Percentiles rank a stretch among this genome's conserved stretches.
Evolutionary conservation across 2,329 filamentous ascomycete genomes (phyloP).

Genomic region (Monilinia laxa): DNA sequence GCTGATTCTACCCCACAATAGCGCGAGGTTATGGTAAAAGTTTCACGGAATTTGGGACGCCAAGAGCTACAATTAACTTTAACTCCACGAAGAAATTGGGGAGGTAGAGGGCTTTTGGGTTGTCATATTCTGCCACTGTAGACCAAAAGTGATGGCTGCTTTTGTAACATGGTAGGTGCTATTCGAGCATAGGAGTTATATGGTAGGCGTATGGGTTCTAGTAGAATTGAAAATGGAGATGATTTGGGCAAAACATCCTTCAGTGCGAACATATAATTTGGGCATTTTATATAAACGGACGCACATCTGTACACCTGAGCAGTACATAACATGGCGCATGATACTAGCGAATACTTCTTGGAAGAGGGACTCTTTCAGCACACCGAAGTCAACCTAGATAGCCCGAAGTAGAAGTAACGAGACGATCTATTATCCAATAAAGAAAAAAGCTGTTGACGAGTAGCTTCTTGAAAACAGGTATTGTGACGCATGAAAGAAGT

Average conservation of each 20-base stretch:
- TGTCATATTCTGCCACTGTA: conserved; percentile 85
- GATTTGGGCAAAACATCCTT: neutral
- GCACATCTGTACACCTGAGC: neutral
- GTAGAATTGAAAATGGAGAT: neutral
- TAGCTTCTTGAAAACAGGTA: neutral
- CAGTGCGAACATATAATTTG: conserved; percentile 6
- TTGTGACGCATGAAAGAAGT: too few species aligned
- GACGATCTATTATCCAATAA: neutral
- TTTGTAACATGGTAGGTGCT: neutral
- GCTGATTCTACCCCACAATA: conserved; percentile 41
- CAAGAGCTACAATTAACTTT: conserved; percentile 69
- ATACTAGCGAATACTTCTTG: neutral
- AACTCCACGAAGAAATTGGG: conserved; percentile 79
- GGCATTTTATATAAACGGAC: neutral
- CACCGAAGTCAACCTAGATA: conserved; percentile 2
- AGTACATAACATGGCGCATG: neutral
- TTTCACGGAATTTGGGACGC: conserved; percentile 48
- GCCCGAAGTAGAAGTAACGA: neutral
- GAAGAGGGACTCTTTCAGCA: neutral
- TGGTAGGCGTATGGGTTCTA: conserved; percentile 28
- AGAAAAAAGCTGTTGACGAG: neutral
- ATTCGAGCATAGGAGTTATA: conserved; percentile 25
- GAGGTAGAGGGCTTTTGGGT: conserved; percentile 82
- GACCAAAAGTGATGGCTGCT: conserved; percentile 31
- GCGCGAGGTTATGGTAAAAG: conserved; percentile 69